Conservation (phyloP, 345 rosid genomes). For the Eutrema yunnanense region DNA sequence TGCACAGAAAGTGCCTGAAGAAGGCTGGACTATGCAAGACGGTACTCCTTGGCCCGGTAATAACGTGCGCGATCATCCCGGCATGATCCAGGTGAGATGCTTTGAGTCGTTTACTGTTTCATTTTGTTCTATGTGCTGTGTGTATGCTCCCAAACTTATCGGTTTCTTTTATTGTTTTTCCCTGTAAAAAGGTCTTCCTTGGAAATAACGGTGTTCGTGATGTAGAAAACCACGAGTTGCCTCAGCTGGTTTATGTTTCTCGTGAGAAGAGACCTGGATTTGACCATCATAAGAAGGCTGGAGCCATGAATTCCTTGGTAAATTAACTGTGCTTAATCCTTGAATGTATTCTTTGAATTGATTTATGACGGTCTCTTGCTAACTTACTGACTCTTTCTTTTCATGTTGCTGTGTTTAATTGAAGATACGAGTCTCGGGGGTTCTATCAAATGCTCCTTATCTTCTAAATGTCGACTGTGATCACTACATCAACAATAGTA, state of each 20-base stretch:
- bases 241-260: constrained; percentile 76
- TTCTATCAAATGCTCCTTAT: constrained; percentile 75
- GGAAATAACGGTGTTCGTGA: constrained; percentile 71
- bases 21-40: constrained; percentile 97
- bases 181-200: constrained; percentile 57
- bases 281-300: constrained; percentile 93
- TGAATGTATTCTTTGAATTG: neutral
- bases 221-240: constrained; percentile 69
- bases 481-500: constrained; percentile 81
- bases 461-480: constrained; percentile 79
- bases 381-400: neutral
- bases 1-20: constrained; percentile 92
- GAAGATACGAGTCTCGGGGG: constrained; percentile 67
- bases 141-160: constrained; percentile 3
- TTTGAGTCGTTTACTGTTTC: neutral
- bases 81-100: constrained; percentile 80
- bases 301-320: constrained; percentile 94
- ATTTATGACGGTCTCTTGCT: neutral
- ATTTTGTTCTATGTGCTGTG: neutral
- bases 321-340: neutral
- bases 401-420: neutral
- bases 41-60: constrained; percentile 96
- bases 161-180: neutral
- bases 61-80: constrained; percentile 87
- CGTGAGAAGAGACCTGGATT: constrained; percentile 96